Evolutionary conservation across 768 basidiomycete genomes (phyloP), one percentile per base, ranked within the genome.

Genomic region (Punctularia strigosozonata): DNA sequence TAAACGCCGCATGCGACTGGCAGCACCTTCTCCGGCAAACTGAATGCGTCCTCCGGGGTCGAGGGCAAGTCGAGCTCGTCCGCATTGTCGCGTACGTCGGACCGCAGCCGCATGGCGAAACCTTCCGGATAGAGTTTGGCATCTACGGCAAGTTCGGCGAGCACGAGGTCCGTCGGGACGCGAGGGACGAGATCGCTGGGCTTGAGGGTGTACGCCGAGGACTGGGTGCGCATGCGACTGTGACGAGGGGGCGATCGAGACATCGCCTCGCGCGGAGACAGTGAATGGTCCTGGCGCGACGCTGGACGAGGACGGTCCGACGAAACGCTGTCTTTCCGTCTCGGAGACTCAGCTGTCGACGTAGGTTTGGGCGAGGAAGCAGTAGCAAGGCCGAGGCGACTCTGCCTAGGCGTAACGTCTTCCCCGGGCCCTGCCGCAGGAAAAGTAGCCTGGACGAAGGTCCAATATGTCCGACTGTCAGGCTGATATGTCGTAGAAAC

Each of bases 81-180:
- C 14, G 56, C 56, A 7, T 50, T 46, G 42, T 65, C 62, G 36
- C 68, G 61, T 44, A 68, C 55, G 18, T 50, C 56, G 19, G 75
- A 75, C 33, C 51, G 50, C 31, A 77, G 50, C 3, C 53, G 44
- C 20, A 84, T 64, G 20, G 68, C 63, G 44, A 86, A 89, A n/a
- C 86, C 86, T 30, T 70, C 67, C 0, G 80, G 74, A 58, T 84
- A 90, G 42, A 85, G 62, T 54, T 80, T 82, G 39, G 83, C 77
- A 58, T 91, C 87, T 20, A 89, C 68, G 20, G 89, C 71, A 22
- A 90, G 52, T 57, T 94, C 90, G 2, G 73, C 73, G 14, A 90
- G 73, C 15, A 89, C 58, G 33, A 89, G 58, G 54, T 94, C 87
- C 37, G 69, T 68, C n/a, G 66, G 60, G 31, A 68, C 65, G 40